Base-by-base conservation (phyloP, 129 eudicot genomes). In the Logfia minima region DNA sequence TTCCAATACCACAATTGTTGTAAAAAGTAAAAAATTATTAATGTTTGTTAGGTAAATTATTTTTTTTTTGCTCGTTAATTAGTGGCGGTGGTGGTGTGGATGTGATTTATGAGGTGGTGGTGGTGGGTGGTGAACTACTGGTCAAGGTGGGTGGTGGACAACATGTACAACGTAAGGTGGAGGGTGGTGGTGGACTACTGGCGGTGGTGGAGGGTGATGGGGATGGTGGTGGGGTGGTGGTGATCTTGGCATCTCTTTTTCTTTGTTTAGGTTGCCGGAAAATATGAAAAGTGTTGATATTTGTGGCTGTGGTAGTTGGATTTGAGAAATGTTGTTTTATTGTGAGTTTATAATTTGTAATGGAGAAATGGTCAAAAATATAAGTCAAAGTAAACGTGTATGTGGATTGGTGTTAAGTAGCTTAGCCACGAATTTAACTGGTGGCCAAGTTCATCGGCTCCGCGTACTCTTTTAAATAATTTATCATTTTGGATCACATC, bases 101-200 rank as follows among this genome's bases (percentile, higher is more conserved):
- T 72, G 75, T 35, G 81, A 78, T 37, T 70, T 77, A 70, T 63
- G 85, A 9, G 73, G 85, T 64, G 84, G 80, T 56, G 84, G 59
- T 52, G 59, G 60, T 16, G 60, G 60, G 17, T 58, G 63, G 28
- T 58, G 63, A 8, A 58, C 28, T 0, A 58, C 63, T 7, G 63
- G 62, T 17, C 26, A 14, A 6, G 63, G 63, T 6, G 63, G 63
- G 63, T 58, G 63, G 63, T 58, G 63, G 28, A 58, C 63, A n/a
- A 58, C 63, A 58, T 58, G 63, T 5, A 58, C 63, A n/a, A 58
- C 63, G 1, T 28, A 28, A n/a, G 63, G 63, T 58, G 63, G 63
- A 58, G 63, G 63, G 28, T 58, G 63, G 63, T 58, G 63, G 18
- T 58, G 63, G 23, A 58, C 28, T 4, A 58, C 63, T 58, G 63